phyloP scores from a whole-genome alignment of 768 basidiomycete genomes.

The Serpula lacrymans region DNA sequence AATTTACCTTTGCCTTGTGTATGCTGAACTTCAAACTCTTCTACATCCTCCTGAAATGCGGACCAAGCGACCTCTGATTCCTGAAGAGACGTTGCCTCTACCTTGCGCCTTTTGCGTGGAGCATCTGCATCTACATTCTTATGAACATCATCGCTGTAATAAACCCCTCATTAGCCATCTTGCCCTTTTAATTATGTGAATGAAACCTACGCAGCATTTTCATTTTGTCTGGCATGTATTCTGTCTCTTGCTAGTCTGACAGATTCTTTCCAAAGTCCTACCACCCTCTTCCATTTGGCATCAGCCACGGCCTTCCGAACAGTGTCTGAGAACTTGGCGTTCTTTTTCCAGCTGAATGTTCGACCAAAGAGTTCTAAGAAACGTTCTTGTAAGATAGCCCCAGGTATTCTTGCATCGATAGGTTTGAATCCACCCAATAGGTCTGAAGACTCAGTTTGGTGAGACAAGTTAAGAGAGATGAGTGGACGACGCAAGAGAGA shows the following conservation, averaged over 20 bases:
- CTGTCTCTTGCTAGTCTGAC: conserved; percentile 64
- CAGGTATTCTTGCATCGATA: conserved; percentile 83
- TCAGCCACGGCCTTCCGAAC: conserved; percentile 79
- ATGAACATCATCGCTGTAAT: conserved; percentile 17
- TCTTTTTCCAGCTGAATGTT: conserved; percentile 89
- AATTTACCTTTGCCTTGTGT: conserved; percentile 87
- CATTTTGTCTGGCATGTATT: conserved; percentile 37
- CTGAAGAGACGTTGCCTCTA: conserved; percentile 40
- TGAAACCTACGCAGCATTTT: conserved; percentile 21
- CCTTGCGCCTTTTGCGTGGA: conserved; percentile 71
- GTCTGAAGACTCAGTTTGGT: conserved; percentile 95
- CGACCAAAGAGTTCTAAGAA: conserved; percentile 80
- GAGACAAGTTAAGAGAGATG: conserved; percentile 88
- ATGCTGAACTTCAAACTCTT: conserved; percentile 84
- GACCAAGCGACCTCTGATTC: conserved; percentile 60
- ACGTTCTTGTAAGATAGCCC: conserved; percentile 59
- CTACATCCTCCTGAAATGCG: conserved; percentile 61
- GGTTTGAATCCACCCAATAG: conserved; percentile 95
- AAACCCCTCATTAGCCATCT: not conserved
- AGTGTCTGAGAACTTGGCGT: conserved; percentile 79
- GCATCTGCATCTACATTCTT: conserved; percentile 36
- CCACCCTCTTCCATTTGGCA: conserved; percentile 80
- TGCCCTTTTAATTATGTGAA: not conserved
- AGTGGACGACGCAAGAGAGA: conserved; percentile 71
- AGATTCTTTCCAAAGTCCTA: conserved; percentile 82